Conservation (phyloP, 1,139 yeast genomes). For the Lodderomyces jiufengensis region DNA sequence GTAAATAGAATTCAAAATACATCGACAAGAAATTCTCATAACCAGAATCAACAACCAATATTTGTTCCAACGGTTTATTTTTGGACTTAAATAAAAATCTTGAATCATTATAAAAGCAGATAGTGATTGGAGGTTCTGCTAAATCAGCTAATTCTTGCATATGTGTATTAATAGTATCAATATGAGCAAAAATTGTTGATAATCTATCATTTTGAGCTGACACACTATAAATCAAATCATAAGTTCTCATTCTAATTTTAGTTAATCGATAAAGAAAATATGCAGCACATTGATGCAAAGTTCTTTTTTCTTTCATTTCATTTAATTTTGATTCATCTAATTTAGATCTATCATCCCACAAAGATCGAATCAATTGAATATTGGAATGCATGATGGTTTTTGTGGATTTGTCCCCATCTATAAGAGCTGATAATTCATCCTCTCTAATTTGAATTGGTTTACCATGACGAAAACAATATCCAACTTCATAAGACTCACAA, state of each 20-base stretch:
- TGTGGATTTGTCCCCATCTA: constrained; percentile 10
- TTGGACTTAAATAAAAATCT: constrained; percentile 15
- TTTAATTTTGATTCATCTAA: constrained; percentile 5
- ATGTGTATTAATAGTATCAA: constrained; percentile 19
- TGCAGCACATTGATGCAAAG: constrained; percentile 9
- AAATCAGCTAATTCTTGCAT: constrained; percentile 15
- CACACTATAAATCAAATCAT: constrained; percentile 25
- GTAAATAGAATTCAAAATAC: constrained; percentile 29
- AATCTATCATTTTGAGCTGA: constrained; percentile 17
- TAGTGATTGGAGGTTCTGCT: constrained; percentile 16
- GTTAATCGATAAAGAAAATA: constrained; percentile 20
- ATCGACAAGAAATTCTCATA: constrained; percentile 19
- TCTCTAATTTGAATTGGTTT: constrained; percentile 55
- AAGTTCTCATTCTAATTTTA: constrained; percentile 26
- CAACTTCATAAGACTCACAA: constrained; percentile 52
- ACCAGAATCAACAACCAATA: constrained; percentile 7
- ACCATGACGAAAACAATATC: constrained; percentile 51
- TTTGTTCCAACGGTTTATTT: constrained; percentile 4
- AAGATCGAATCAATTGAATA: constrained; percentile 6
- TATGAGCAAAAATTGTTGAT: constrained; percentile 13
- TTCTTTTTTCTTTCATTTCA: constrained; percentile 7
- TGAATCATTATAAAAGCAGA: constrained; percentile 23
- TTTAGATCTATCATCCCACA: constrained; percentile 2
- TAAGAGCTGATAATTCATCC: constrained; percentile 39
- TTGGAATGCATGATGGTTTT: constrained; percentile 7